Conservation (phyloP, 2,329 filamentous ascomycete species). For the Penicillium frequentans region DNA sequence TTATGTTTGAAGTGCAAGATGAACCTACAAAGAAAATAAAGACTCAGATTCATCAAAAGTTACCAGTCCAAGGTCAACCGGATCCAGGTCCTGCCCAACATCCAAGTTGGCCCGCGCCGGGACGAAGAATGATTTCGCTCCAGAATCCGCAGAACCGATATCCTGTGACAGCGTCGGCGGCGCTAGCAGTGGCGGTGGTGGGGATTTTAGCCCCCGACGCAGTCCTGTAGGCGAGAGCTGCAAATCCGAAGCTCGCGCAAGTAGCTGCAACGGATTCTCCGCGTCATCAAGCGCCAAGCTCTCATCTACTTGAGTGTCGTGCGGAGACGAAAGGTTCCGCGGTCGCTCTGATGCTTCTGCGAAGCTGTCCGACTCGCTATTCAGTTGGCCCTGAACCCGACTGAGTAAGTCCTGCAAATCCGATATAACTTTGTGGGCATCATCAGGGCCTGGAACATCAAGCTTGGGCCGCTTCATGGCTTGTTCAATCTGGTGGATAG, state of each 20-base stretch:
- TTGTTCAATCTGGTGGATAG: constrained; percentile 71
- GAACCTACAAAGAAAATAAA: constrained; percentile 63
- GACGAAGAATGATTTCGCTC: constrained; percentile 65
- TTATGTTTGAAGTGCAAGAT: neutral
- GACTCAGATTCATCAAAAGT: constrained; percentile 64
- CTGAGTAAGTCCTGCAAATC: constrained; percentile 54
- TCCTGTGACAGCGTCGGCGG: constrained; percentile 36
- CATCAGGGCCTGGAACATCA: constrained; percentile 43
- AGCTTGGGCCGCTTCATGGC: constrained; percentile 60
- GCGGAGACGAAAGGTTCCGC: constrained; percentile 22
- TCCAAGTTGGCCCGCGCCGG: constrained; percentile 65
- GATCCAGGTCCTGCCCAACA: constrained; percentile 64
- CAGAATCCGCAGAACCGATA: neutral
- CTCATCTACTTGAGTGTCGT: constrained; percentile 43
- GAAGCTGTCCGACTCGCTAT: constrained; percentile 28
- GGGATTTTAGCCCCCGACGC: constrained; percentile 21
- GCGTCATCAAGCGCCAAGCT: constrained; percentile 67
- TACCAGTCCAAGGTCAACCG: constrained; percentile 68
- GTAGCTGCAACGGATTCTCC: constrained; percentile 71
- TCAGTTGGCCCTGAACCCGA: constrained; percentile 45
- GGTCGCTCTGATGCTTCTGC: constrained; percentile 32
- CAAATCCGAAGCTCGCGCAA: constrained; percentile 71
- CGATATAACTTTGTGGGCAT: constrained; percentile 42
- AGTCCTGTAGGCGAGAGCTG: constrained; percentile 50
- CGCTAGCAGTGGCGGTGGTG: constrained; percentile 34